Evolutionary conservation across 371 early-diverging fungal species (phyloP).

Genomic region (Sporodiniella umbellata): DNA sequence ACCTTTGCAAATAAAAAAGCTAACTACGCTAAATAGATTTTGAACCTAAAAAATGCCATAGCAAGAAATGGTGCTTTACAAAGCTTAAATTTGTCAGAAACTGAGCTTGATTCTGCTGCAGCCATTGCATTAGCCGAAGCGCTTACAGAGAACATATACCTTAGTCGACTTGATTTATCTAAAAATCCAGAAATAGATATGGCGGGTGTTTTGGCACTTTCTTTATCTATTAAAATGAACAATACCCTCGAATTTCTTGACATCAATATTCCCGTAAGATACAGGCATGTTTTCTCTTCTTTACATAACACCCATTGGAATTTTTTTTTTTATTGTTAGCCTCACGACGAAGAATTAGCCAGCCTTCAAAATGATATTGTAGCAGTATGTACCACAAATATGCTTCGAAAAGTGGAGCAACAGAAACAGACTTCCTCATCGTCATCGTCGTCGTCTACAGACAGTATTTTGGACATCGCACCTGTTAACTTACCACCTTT

Average conservation of each 20-base stretch:
- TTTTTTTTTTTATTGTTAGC: no score
- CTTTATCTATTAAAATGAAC: constrained; percentile 72
- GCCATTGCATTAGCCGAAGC: constrained; percentile 79
- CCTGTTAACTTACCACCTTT: not conserved
- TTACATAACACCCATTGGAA: no score
- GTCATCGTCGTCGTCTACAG: not conserved
- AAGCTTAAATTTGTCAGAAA: constrained; percentile 9
- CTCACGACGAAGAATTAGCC: constrained; percentile 64
- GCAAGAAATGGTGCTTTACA: not conserved
- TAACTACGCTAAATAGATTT: constrained; percentile 14
- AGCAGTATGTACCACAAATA: constrained; percentile 67
- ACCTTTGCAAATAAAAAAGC: not conserved
- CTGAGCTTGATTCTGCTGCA: constrained; percentile 27
- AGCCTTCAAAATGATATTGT: constrained; percentile 70
- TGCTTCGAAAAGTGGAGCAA: constrained; percentile 32
- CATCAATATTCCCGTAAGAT: constrained; percentile 64
- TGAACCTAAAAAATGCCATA: not conserved
- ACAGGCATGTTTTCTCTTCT: no score
- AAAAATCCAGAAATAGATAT: constrained; percentile 69
- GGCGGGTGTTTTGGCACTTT: constrained; percentile 78
- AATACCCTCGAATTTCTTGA: constrained; percentile 67
- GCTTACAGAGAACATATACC: constrained; percentile 66
- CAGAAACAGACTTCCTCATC: not conserved
- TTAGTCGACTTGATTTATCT: constrained; percentile 71
- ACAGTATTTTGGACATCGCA: not conserved